Base-by-base conservation (phyloP, 495 filamentous ascomycete genomes). In the Hypoxylon fuscum region DNA sequence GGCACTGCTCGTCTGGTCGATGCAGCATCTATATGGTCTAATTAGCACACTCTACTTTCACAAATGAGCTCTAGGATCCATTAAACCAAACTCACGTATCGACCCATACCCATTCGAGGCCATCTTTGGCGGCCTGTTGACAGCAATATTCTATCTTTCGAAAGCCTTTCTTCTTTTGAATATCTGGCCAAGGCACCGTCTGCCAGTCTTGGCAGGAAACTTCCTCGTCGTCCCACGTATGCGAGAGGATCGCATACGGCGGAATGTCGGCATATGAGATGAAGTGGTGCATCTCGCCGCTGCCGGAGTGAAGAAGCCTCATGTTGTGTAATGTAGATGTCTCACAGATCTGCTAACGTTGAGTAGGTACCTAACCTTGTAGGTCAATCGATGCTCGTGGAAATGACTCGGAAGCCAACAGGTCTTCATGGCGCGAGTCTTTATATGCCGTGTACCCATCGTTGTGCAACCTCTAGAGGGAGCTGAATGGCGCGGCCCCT, bases 1-100 rank as follows among this genome's bases (percentile, higher is more conserved):
- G 10, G 74, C 68, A 44, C 68, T 72, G 38, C 63, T 76, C 9
- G 21, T 59, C 53, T 78, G 75, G 65, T 79, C 68, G 25, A 80
- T 78, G 46, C 73, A 77, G 42, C 70, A 78, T 9, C 65, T 75
- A 7, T 11, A 23, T 43, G 5, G 7, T 21, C 20, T 29, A 10
- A 37, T 63, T 12, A 10, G 8, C 11, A 18, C 11, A 1, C 17
- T 8, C 11, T 50, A 10, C 34, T 17, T 38, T 38, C 5, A 15
- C 5, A 7, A 38, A 15, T 1, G 12, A 35, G 32, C 12, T 35
- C 32, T 14, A 42, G 18, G n/a, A n/a, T 38, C 7, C 14, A 6
- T 11, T 31, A 6, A 15, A 8, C 22, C 12, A 27, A 8, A 51
- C 63, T 66, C 52, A 62, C 58, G 72, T 78, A 42, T 77, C 74